A percentile compares a stretch with the other conserved stretches of the same genome.
Conservation (phyloP, 305 asterid genomes). For the Rubia balearica region DNA sequence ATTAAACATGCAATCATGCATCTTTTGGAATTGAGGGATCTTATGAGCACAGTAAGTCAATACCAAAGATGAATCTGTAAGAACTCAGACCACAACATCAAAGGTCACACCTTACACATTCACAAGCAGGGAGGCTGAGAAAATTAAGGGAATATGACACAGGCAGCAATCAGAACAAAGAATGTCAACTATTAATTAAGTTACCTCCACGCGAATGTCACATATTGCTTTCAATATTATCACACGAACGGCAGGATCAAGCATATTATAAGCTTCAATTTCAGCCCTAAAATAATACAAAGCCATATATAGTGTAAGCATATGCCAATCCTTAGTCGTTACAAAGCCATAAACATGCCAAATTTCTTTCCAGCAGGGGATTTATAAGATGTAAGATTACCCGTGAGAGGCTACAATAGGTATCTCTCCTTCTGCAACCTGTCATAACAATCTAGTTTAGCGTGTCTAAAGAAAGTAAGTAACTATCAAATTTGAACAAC, state of each 20-base stretch:
- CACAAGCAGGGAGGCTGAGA: neutral
- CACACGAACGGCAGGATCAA: slow-evolving; percentile 90
- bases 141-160: neutral
- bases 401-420: slow-evolving; percentile 98
- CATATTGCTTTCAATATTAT: slow-evolving; percentile 93
- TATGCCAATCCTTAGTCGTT: slow-evolving; percentile 15
- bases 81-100: neutral
- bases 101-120: neutral
- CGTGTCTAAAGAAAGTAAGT: slow-evolving; percentile 7
- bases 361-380: neutral
- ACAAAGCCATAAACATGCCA: slow-evolving; percentile 13
- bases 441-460: slow-evolving; percentile 26
- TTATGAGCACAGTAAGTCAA: neutral
- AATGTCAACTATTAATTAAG: slow-evolving; percentile 3
- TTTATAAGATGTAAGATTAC: slow-evolving; percentile 30
- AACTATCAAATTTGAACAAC: slow-evolving; percentile 9
- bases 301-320: slow-evolving; percentile 9
- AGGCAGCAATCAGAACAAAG: slow-evolving; percentile 4
- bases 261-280: slow-evolving; percentile 64
- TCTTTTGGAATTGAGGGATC: neutral
- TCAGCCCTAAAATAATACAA: slow-evolving; percentile 57
- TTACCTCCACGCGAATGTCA: slow-evolving; percentile 99
- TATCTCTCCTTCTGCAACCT: slow-evolving; percentile 98
- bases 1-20: neutral
- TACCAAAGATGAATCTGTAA: neutral